Evolutionary conservation across 1,284 basidiomycete genomes (phyloP).

Genomic region (Sanguinoderma infundibulare): DNA sequence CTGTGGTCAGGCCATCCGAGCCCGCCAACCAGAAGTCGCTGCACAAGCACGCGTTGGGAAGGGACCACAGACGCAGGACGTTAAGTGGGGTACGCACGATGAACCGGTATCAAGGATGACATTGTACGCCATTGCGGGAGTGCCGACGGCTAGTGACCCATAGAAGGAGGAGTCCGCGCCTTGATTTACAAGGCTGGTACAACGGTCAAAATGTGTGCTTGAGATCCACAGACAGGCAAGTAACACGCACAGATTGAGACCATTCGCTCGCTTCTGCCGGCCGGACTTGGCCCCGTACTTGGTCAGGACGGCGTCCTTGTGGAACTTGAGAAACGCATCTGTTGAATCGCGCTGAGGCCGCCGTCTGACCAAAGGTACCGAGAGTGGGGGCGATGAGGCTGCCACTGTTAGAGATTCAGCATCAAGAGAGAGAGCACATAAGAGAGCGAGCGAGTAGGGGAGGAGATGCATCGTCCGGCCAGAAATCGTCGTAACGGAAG

Average conservation of each 20-base stretch:
- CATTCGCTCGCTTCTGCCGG: conserved; percentile 31
- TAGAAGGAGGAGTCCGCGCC: conserved; percentile 40
- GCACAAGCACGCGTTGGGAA: background rate
- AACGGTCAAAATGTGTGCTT: background rate
- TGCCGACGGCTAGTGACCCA: conserved; percentile 46
- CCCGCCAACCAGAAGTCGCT: conserved; percentile 38
- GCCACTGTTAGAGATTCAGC: conserved; percentile 29
- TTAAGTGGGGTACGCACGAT: conserved; percentile 40
- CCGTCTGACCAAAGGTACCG: conserved; percentile 28
- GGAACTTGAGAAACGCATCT: conserved; percentile 24
- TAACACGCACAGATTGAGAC: conserved; percentile 34
- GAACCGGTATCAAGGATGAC: conserved; percentile 65
- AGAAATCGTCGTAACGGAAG: background rate
- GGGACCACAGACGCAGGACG: background rate
- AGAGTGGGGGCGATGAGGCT: conserved; percentile 15
- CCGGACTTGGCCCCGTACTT: conserved; percentile 31
- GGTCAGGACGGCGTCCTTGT: conserved; percentile 29
- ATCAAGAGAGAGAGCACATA: conserved; percentile 25
- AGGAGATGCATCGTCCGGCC: conserved; percentile 23
- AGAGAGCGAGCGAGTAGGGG: conserved; percentile 29
- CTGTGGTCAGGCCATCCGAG: conserved; percentile 18
- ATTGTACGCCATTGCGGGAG: conserved; percentile 41
- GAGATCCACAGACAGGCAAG: background rate
- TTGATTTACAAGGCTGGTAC: conserved; percentile 34
- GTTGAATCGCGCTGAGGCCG: conserved; percentile 14